Conservation (phyloP, 148 eudicot genomes). For the Chenopodium album region DNA sequence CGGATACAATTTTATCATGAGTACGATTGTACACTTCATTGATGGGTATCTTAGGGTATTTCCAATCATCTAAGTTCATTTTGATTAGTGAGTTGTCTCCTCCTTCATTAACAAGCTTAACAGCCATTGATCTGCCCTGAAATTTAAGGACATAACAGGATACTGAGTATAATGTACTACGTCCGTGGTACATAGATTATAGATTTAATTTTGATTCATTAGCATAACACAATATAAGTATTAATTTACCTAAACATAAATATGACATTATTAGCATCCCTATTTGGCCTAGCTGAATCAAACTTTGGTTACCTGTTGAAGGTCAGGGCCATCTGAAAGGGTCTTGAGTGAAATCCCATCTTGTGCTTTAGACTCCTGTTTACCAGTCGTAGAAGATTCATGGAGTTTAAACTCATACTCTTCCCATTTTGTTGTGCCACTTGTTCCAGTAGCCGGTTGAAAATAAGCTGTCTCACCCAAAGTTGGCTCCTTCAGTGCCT, state of each 20-base stretch:
- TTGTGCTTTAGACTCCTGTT: neutral
- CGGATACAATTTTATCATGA: neutral
- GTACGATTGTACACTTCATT: neutral
- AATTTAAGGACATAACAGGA: neutral
- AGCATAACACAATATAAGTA: no score
- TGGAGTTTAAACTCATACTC: neutral
- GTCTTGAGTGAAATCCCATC: neutral
- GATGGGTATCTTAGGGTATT: conserved; percentile 14
- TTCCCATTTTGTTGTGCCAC: conserved; percentile 18
- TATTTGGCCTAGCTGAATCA: no score
- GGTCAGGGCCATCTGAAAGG: neutral
- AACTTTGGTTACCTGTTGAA: no score
- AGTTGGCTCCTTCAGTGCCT: neutral
- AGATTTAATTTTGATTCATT: neutral
- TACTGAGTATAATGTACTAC: neutral
- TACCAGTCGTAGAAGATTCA: neutral
- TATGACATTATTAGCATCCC: no score
- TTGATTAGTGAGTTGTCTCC: neutral
- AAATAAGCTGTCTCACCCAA: neutral
- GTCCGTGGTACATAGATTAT: neutral
- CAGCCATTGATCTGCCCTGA: conserved; percentile 3
- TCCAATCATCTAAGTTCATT: neutral
- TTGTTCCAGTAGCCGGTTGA: neutral
- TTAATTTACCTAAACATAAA: no score
- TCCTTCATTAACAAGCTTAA: neutral